phyloP scores from a whole-genome alignment of 306 rosid genomes.

The Elaeagnus macrophylla region DNA sequence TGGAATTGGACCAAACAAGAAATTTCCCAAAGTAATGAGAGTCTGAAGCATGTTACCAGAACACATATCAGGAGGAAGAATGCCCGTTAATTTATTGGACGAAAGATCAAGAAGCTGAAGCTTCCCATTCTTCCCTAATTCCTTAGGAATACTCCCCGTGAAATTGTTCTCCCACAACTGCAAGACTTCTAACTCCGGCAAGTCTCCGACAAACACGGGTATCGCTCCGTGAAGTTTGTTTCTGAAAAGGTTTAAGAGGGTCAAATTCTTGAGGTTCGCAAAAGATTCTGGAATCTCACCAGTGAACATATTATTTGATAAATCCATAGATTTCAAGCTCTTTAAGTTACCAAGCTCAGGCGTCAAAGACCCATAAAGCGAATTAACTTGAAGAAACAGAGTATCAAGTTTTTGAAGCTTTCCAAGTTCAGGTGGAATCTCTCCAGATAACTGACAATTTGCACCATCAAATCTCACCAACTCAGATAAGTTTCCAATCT shows the following conservation, averaged over 20 bases:
- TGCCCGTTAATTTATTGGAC: conserved; percentile 77
- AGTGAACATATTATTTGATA: conserved; percentile 60
- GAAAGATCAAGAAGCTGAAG: conserved; percentile 62
- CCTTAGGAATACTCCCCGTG: conserved; percentile 69
- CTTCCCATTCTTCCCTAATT: conserved; percentile 72
- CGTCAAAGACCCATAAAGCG: conserved; percentile 59
- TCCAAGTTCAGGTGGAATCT: conserved; percentile 65
- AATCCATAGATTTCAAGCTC: conserved; percentile 83
- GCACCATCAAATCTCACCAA: conserved; percentile 83
- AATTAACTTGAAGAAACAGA: conserved; percentile 88
- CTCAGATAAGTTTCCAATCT: conserved; percentile 61
- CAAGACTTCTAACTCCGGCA: conserved; percentile 68
- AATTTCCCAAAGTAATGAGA: conserved; percentile 61
- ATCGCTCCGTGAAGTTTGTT: conserved; percentile 88
- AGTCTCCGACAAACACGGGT: conserved; percentile 68
- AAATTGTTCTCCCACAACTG: conserved; percentile 96
- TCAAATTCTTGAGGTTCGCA: conserved; percentile 50
- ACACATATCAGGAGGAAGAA: conserved; percentile 71
- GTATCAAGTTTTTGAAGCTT: conserved; percentile 70
- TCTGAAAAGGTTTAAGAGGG: conserved; percentile 69
- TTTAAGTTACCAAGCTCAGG: conserved; percentile 59
- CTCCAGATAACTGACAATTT: conserved; percentile 64
- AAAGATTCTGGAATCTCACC: conserved; percentile 78
- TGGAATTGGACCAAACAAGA: conserved; percentile 79
- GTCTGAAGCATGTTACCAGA: conserved; percentile 63